These are phyloP conservation scores for Pseudomonodictys pantanalensis DNA, from an alignment of 495 filamentous ascomycete species.

Conservation along the genomic window DNA sequence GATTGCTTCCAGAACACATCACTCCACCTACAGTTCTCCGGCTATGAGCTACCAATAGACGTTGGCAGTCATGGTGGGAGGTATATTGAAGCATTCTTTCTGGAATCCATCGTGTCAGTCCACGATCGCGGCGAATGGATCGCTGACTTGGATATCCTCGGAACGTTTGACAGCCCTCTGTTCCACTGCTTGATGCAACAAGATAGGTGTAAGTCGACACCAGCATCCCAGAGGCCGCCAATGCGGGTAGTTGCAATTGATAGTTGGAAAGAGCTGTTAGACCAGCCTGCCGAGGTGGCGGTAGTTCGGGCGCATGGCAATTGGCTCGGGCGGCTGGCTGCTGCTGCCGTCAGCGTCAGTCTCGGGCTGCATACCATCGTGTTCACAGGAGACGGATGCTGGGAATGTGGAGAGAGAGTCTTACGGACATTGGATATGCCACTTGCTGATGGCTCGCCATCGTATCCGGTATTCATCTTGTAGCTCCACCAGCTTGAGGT, in stretches of 20 bases:
- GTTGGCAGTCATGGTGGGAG: conserved; percentile 19
- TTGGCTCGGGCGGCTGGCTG: conserved; percentile 2
- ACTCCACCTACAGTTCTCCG: conserved; percentile 45
- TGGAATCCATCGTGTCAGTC: conserved; percentile 40
- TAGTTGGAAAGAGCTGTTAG: background rate
- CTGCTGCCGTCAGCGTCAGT: background rate
- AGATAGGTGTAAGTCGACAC: too few species aligned
- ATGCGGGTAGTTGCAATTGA: background rate
- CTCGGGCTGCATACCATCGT: too few species aligned
- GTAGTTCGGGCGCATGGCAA: conserved; percentile 7
- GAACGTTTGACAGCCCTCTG: background rate
- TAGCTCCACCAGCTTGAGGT: too few species aligned
- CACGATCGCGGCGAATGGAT: conserved; percentile 42
- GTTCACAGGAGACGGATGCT: too few species aligned
- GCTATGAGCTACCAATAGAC: conserved; percentile 34
- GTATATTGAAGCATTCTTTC: conserved; percentile 32
- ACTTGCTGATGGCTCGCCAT: too few species aligned
- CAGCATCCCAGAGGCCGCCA: too few species aligned
- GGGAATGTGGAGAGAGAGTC: too few species aligned
- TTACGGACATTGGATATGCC: too few species aligned
- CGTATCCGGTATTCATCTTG: too few species aligned
- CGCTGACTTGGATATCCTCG: conserved; percentile 42
- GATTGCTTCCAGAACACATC: conserved; percentile 41
- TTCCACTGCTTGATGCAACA: too few species aligned
- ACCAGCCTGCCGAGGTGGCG: background rate